Evolutionary conservation across 805 yeast genomes (phyloP).

Genomic region (Candida succiphila): DNA sequence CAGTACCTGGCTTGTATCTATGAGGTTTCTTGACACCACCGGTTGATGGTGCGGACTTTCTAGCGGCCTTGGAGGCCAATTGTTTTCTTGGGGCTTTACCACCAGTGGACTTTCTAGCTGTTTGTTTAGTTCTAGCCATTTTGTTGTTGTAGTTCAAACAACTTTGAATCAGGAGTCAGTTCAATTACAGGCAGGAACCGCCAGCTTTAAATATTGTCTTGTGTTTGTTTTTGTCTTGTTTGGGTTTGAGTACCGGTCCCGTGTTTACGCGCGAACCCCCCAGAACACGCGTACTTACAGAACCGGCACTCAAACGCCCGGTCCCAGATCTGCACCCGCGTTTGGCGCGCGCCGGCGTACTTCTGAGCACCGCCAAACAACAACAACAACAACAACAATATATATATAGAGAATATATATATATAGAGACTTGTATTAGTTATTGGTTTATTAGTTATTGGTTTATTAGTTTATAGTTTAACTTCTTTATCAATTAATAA

Average conservation of each 20-base stretch:
- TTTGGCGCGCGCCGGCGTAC: not conserved
- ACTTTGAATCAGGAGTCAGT: too few relatives aligned
- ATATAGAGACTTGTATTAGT: too few relatives aligned
- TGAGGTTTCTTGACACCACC: constrained; percentile 94
- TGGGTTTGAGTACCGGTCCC: too few relatives aligned
- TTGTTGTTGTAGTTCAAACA: too few relatives aligned
- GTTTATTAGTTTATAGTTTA: too few relatives aligned
- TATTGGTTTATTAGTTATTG: too few relatives aligned
- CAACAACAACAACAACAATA: too few relatives aligned
- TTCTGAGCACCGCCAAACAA: too few relatives aligned
- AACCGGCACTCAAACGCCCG: not conserved
- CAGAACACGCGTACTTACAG: too few relatives aligned
- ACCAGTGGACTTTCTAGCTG: constrained; percentile 92
- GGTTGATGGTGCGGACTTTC: constrained; percentile 86
- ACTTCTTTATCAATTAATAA: constrained; percentile 14
- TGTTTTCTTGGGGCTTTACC: constrained; percentile 96
- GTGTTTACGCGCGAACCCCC: too few relatives aligned
- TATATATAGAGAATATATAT: too few relatives aligned
- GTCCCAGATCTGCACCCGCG: not conserved
- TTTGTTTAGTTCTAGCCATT: constrained; percentile 93
- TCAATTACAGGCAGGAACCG: not conserved
- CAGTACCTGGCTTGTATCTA: constrained; percentile 97
- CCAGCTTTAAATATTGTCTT: not conserved
- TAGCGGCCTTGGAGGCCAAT: constrained; percentile 85
- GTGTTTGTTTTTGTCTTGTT: too few relatives aligned